A percentile compares a stretch with the other conserved stretches of the same genome.
phyloP scores from a whole-genome alignment of 306 rosid genomes.

The Erythrophleum fordii region DNA sequence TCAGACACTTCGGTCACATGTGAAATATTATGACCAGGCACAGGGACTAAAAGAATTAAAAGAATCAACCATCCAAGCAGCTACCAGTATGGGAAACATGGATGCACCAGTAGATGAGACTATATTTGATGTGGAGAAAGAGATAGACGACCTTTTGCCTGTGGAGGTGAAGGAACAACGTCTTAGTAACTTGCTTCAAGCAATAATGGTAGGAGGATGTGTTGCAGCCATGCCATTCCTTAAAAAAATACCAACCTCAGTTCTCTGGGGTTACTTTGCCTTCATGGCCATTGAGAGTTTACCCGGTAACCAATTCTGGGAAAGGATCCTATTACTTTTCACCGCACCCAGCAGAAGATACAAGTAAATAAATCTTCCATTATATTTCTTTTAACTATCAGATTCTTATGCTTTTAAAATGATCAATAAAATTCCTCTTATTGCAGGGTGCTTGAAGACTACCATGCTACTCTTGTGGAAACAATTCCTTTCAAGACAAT shows the following conservation, averaged over 20 bases:
- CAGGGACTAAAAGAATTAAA: conserved; percentile 67
- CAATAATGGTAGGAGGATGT: conserved; percentile 86
- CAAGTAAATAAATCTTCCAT: conserved; percentile 38
- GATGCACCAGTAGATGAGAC: conserved; percentile 82
- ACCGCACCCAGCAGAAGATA: conserved; percentile 69
- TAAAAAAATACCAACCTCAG: conserved; percentile 89
- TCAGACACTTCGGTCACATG: not conserved
- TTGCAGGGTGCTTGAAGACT: conserved; percentile 89
- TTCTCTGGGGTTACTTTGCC: conserved; percentile 77
- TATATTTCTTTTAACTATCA: not conserved
- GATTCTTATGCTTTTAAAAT: conserved; percentile 4
- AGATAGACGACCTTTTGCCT: conserved; percentile 87
- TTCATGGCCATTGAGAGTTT: conserved; percentile 78
- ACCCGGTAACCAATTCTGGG: conserved; percentile 81
- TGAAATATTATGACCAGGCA: not conserved
- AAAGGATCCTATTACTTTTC: conserved; percentile 66
- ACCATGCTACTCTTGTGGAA: conserved; percentile 91
- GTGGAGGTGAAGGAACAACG: conserved; percentile 98
- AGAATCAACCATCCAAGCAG: conserved; percentile 73
- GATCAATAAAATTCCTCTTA: conserved; percentile 20
- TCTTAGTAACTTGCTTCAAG: conserved; percentile 82
- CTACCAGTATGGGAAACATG: conserved; percentile 80
- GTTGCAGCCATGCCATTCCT: conserved; percentile 97
- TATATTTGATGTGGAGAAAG: conserved; percentile 71
- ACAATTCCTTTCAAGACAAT: conserved; percentile 91